These are phyloP conservation scores for Clavulina sp. DNA, from an alignment of 768 basidiomycete genomes.

Conservation along the genomic window DNA sequence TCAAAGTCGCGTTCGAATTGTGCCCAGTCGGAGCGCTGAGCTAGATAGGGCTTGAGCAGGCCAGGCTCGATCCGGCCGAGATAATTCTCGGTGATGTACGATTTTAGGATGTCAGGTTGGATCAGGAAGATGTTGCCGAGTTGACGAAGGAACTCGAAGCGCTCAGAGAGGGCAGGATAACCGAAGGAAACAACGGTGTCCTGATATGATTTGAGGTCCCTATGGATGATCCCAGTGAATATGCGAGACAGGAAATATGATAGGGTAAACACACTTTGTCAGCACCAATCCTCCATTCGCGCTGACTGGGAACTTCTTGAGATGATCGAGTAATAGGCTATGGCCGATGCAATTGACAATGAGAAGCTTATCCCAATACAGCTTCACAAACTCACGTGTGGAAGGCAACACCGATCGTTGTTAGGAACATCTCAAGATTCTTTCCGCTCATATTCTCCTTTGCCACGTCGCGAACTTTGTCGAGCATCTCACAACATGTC, in stretches of 20 bases:
- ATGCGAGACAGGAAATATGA: not conserved
- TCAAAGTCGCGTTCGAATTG: constrained; percentile 71
- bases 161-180: constrained; percentile 71
- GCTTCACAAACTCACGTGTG: constrained; percentile 41
- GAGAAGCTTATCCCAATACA: not conserved
- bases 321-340: constrained; percentile 82
- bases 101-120: constrained; percentile 83
- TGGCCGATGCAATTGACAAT: not conserved
- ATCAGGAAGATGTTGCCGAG: constrained; percentile 95
- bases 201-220: constrained; percentile 93
- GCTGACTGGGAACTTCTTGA: constrained; percentile 91
- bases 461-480: constrained; percentile 61
- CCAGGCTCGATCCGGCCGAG: constrained; percentile 79
- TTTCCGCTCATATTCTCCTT: constrained; percentile 72
- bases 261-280: constrained; percentile 51
- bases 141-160: constrained; percentile 95
- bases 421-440: constrained; percentile 82
- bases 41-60: constrained; percentile 78
- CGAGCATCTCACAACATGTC: constrained; percentile 68
- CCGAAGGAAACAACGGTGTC: constrained; percentile 71
- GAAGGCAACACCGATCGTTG: constrained; percentile 86
- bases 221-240: constrained; percentile 18
- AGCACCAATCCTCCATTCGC: constrained; percentile 96
- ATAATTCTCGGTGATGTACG: constrained; percentile 88
- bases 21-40: constrained; percentile 79